Conservation (phyloP, 139 green algal genomes). For the Limnomonas spitsbergensis region DNA sequence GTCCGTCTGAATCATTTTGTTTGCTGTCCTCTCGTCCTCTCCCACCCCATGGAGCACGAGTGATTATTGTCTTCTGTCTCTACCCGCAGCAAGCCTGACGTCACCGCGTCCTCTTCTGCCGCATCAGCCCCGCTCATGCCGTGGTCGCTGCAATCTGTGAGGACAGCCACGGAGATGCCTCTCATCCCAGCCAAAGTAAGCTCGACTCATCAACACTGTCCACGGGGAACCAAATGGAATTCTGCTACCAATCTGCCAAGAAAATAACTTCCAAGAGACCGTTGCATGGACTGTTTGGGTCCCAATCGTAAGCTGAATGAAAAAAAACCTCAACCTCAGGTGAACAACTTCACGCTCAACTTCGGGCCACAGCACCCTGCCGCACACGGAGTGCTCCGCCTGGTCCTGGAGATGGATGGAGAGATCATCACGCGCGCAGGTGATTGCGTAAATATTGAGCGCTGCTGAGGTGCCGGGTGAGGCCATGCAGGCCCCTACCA, state of each 20-base stretch:
- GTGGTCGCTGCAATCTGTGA: not conserved
- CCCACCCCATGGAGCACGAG: not conserved
- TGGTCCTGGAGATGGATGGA: constrained; percentile 87
- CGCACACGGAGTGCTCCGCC: constrained; percentile 79
- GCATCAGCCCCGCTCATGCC: not conserved
- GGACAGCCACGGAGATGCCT: not conserved
- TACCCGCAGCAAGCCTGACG: not conserved
- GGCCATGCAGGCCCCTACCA: no score
- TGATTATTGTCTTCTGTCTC: no score
- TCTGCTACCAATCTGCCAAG: no score
- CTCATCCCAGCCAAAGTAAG: not conserved
- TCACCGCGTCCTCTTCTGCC: not conserved
- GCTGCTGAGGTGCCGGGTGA: no score
- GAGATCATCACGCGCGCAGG: constrained; percentile 57
- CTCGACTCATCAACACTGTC: no score
- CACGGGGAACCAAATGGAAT: no score
- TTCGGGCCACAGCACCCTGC: constrained; percentile 89
- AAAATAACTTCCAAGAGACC: no score
- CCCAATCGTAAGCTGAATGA: no score
- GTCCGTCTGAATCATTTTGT: not conserved
- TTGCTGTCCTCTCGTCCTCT: not conserved
- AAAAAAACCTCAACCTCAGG: no score
- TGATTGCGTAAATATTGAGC: constrained; percentile 5
- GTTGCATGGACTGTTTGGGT: no score
- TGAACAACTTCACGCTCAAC: constrained; percentile 87